Evolutionary conservation across 768 basidiomycete genomes (phyloP).

Genomic region (Russula sp.): DNA sequence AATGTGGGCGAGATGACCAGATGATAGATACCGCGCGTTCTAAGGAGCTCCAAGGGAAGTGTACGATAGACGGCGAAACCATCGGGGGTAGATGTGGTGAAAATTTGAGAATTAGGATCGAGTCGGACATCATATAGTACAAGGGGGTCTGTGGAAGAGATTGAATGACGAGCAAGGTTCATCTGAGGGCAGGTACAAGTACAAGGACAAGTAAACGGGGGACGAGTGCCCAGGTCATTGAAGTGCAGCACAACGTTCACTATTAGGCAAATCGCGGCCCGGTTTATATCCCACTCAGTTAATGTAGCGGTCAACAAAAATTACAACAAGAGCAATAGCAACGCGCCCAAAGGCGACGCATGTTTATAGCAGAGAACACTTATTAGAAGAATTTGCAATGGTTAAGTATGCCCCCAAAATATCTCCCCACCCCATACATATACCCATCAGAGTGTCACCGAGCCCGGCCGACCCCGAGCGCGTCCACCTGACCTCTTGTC

Average conservation of each 20-base stretch:
- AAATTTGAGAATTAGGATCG: conserved; percentile 76
- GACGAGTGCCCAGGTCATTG: conserved; percentile 21
- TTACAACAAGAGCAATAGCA: conserved; percentile 13
- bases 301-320: conserved; percentile 8
- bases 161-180: conserved; percentile 85
- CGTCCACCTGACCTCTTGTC: conserved; percentile 31
- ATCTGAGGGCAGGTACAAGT: conserved; percentile 44
- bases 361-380: conserved; percentile 10
- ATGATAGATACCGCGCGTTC: conserved; percentile 65
- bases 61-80: conserved; percentile 83
- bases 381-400: conserved; percentile 11
- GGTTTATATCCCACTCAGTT: conserved; percentile 1
- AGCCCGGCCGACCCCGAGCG: conserved; percentile 27
- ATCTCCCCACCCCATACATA: conserved; percentile 1
- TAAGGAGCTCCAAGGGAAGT: conserved; percentile 70
- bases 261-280: conserved; percentile 18
- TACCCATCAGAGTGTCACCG: conserved; percentile 18
- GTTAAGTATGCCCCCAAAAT: conserved; percentile 11
- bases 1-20: conserved; percentile 8
- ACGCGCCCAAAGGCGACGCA: conserved; percentile 15
- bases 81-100: conserved; percentile 72
- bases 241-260: conserved; percentile 7
- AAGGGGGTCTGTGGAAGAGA: conserved; percentile 70
- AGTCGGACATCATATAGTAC: conserved; percentile 76
- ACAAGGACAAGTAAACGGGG: background rate